phyloP scores from a whole-genome alignment of 495 filamentous ascomycete species.

The Hypoxylon fuscum region DNA sequence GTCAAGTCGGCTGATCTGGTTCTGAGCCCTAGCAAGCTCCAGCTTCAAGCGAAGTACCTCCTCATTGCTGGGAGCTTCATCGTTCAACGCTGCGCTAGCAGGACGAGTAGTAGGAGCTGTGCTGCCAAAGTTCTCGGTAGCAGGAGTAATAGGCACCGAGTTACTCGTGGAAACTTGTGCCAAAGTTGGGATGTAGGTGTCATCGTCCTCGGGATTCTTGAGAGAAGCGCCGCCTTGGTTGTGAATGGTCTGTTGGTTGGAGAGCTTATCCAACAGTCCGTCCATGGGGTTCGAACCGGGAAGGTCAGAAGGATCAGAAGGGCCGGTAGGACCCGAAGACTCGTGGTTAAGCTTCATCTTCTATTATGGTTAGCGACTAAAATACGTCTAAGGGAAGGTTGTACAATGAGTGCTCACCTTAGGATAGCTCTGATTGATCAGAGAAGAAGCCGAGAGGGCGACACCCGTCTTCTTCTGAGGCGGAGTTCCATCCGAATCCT shows the following conservation, averaged over 20 bases:
- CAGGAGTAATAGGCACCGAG: constrained; percentile 66
- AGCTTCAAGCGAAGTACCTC: constrained; percentile 66
- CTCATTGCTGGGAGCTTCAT: constrained; percentile 43
- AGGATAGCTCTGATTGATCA: constrained; percentile 58
- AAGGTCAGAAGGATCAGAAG: constrained; percentile 43
- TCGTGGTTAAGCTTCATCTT: constrained; percentile 61
- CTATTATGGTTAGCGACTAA: constrained; percentile 50
- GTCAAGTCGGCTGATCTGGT: constrained; percentile 81
- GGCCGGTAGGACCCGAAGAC: constrained; percentile 40
- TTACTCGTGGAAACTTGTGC: constrained; percentile 60
- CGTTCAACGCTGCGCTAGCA: constrained; percentile 53
- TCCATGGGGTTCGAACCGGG: constrained; percentile 60
- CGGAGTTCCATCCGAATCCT: constrained; percentile 32
- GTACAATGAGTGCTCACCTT: constrained; percentile 46
- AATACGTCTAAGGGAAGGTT: background rate
- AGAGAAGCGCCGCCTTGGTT: constrained; percentile 64
- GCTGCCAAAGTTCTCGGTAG: constrained; percentile 60
- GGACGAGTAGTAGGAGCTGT: constrained; percentile 56
- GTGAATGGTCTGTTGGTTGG: constrained; percentile 69
- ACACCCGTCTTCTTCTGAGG: constrained; percentile 54
- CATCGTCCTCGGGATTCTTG: constrained; percentile 55
- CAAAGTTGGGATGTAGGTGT: constrained; percentile 43
- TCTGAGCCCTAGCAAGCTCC: constrained; percentile 81
- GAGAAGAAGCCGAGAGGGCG: constrained; percentile 56
- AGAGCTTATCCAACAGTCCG: constrained; percentile 70